phyloP scores from a whole-genome alignment of 441 rosid species.

The Erodium moschatum region DNA sequence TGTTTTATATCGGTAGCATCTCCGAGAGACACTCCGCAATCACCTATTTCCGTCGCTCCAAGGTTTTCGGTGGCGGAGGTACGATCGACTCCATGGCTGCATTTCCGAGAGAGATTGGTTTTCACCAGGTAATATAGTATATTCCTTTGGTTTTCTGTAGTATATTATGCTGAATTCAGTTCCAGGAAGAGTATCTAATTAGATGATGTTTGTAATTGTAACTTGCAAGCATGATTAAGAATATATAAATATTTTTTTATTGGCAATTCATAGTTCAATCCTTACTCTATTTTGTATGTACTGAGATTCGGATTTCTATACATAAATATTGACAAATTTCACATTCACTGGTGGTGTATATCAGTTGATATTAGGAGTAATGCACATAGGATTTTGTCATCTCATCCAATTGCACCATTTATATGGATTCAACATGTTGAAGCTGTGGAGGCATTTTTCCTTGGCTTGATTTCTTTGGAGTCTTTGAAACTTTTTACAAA shows the following conservation, averaged over 20 bases:
- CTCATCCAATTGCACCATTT: constrained; percentile 79
- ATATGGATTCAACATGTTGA: constrained; percentile 80
- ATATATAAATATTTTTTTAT: background rate
- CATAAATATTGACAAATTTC: no score
- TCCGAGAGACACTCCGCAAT: constrained; percentile 89
- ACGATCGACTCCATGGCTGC: constrained; percentile 88
- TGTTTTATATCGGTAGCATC: constrained; percentile 56
- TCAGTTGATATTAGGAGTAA: constrained; percentile 86
- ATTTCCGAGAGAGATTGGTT: no score
- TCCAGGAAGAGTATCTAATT: background rate
- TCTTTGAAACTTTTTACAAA: constrained; percentile 57
- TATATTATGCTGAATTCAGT: background rate
- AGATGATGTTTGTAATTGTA: background rate
- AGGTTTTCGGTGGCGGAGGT: constrained; percentile 39
- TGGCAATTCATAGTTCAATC: no score
- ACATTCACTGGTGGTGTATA: background rate
- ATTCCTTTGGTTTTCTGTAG: no score
- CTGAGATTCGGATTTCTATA: no score
- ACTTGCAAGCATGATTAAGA: background rate
- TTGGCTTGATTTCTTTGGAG: constrained; percentile 53
- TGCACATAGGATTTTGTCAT: constrained; percentile 61
- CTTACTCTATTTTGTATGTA: no score
- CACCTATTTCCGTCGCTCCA: constrained; percentile 49
- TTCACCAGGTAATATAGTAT: constrained; percentile 56
- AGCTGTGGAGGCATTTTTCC: constrained; percentile 70